Evolutionary conservation across 1,284 basidiomycete genomes (phyloP).

Genomic region (Entoloma clypeatum): DNA sequence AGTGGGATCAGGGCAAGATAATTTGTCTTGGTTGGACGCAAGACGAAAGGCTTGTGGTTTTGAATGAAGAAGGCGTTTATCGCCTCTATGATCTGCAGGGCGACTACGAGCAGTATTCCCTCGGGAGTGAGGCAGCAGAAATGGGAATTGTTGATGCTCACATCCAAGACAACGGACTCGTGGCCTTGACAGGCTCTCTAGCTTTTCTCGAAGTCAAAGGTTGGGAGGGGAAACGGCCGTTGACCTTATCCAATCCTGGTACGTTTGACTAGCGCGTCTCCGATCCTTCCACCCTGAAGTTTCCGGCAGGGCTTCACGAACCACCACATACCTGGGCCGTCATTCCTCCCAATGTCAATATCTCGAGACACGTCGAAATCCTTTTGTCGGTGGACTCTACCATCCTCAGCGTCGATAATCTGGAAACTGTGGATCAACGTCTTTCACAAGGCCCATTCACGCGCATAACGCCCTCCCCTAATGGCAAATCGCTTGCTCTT

Average conservation of each 20-base stretch:
- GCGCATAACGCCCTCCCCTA: conserved; percentile 85
- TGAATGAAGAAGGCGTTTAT: conserved; percentile 92
- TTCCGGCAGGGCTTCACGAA: conserved; percentile 57
- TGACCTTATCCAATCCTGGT: conserved; percentile 70
- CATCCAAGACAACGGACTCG: conserved; percentile 83
- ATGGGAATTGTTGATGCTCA: conserved; percentile 82
- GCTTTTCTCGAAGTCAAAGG: conserved; percentile 81
- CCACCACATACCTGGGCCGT: conserved; percentile 82
- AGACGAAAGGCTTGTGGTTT: conserved; percentile 77
- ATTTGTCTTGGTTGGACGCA: conserved; percentile 81
- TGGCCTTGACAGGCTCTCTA: conserved; percentile 78
- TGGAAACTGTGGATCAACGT: conserved; percentile 87
- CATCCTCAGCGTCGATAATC: conserved; percentile 79
- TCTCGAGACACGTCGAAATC: conserved; percentile 85
- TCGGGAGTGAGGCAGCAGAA: conserved; percentile 84
- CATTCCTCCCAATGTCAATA: conserved; percentile 82
- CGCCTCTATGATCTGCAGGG: conserved; percentile 87
- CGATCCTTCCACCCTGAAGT: not conserved
- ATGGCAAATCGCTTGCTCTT: conserved; percentile 89
- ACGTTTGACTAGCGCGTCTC: too few species aligned
- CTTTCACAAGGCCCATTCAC: conserved; percentile 86
- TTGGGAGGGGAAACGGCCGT: conserved; percentile 73
- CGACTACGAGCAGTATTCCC: conserved; percentile 80
- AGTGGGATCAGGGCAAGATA: conserved; percentile 86
- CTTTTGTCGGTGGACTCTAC: conserved; percentile 76